Base-by-base conservation (phyloP, 139 green algal genomes). In the Volvox africanus region DNA sequence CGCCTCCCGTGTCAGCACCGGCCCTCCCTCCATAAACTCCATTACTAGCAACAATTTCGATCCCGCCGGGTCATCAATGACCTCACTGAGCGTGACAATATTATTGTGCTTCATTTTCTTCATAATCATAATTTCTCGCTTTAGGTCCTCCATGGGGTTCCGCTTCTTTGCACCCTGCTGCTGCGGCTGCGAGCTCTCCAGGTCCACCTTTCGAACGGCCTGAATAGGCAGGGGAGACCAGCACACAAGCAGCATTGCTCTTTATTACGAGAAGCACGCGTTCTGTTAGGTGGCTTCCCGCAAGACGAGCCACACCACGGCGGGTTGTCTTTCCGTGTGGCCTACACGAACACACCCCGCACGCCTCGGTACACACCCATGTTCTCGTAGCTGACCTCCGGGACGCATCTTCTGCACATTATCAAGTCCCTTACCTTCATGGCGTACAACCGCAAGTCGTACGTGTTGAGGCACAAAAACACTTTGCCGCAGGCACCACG, bases 31-130 rank as follows among this genome's bases (percentile, higher is more conserved):
- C 88, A 96, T 94, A 89, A 97, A 98, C 75, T 97, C 96, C 96
- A 99, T 97, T 32, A 99, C 96, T 82, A 98, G 93, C 89, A 98
- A 93, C 84, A 98, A 95, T 95, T 97, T 97, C 90, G 90, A 96
- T 80, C 92, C 89, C 3, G 76, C 83, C 0, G 93, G 93, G 88
- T 98, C 96, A 81, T 99, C 96, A 35, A 98, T 96, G 17, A 98
- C 92, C 92, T 97, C 96, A 50, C 91, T 93, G 36, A 98, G 91
- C 30, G 93, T 94, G 24, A 97, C 94, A n/a, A 98, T 94, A 90
- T 97, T 97, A 13, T 91, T 92, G 85, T 98, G 96, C 83, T 92
- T 93, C 80, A 96, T 93, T 61, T 94, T 94, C 73, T 94, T 95
- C 95, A 98, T 97, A 61, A 98, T 95, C 77, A 94, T 94, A 68